Evolutionary conservation across 192 early-diverging fungal species (phyloP).

Genomic region (Podila clonocystis): DNA sequence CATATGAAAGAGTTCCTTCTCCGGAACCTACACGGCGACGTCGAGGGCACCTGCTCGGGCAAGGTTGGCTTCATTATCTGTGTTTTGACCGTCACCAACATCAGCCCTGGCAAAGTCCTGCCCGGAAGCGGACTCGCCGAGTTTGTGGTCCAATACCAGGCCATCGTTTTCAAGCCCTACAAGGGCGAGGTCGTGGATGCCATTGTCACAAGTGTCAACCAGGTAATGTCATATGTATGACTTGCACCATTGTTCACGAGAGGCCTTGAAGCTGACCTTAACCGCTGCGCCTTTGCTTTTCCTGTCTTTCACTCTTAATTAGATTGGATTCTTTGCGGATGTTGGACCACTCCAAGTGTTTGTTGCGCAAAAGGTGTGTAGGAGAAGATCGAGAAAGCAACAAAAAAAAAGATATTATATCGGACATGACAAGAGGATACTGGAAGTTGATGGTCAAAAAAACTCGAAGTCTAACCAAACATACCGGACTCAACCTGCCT

Average conservation of each 20-base stretch:
- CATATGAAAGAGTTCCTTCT: slow-evolving; percentile 80
- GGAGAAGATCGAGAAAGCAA: background rate
- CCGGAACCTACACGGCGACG: slow-evolving; percentile 89
- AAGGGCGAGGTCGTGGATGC: slow-evolving; percentile 97
- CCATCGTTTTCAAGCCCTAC: slow-evolving; percentile 98
- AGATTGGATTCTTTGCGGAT: slow-evolving; percentile 95
- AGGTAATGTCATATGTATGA: slow-evolving; percentile 57
- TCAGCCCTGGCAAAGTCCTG: slow-evolving; percentile 84
- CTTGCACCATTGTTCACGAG: background rate
- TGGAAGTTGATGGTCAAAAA: no score
- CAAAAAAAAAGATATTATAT: background rate
- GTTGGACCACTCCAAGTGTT: slow-evolving; percentile 95
- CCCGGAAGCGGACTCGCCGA: slow-evolving; percentile 89
- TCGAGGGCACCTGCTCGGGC: slow-evolving; percentile 95
- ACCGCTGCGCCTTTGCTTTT: background rate
- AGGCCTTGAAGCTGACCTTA: background rate
- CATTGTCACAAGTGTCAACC: slow-evolving; percentile 87
- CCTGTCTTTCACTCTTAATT: background rate
- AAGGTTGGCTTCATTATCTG: slow-evolving; percentile 93
- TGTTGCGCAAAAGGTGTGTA: slow-evolving; percentile 80
- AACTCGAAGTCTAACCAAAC: no score
- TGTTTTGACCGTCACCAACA: slow-evolving; percentile 82
- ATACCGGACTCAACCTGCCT: no score
- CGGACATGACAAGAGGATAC: no score
- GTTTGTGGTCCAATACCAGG: slow-evolving; percentile 89